These are phyloP conservation scores for Hysterangium stoloniferum DNA, from an alignment of 768 basidiomycete species.

Conservation along the genomic window DNA sequence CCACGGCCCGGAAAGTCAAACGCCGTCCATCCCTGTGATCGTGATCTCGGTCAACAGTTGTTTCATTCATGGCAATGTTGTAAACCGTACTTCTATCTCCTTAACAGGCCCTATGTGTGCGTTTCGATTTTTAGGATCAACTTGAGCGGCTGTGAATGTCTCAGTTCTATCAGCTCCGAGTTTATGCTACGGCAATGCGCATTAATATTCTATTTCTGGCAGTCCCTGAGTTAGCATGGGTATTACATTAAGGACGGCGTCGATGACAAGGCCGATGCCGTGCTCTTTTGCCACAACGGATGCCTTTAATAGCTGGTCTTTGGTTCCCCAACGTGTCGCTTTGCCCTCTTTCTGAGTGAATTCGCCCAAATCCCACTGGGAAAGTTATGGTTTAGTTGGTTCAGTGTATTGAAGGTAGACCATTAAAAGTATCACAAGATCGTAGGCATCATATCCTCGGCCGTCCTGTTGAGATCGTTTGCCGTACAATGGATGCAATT, in stretches of 20 bases:
- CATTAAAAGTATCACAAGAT: constrained; percentile 41
- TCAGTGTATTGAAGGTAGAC: not conserved
- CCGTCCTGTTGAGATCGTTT: constrained; percentile 42
- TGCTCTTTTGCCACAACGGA: constrained; percentile 58
- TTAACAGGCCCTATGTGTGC: constrained; percentile 48
- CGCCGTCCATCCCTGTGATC: constrained; percentile 73
- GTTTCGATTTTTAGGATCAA: constrained; percentile 60
- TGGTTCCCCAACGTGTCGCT: constrained; percentile 82
- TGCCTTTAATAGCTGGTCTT: constrained; percentile 66
- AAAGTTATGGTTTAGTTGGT: not conserved
- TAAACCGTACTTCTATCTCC: constrained; percentile 54
- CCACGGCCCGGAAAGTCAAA: constrained; percentile 78
- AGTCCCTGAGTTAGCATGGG: not conserved
- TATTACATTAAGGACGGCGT: constrained; percentile 80
- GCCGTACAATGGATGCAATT: too few relatives aligned
- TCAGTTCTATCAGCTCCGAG: constrained; percentile 77
- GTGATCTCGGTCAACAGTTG: constrained; percentile 7
- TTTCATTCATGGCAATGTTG: not conserved
- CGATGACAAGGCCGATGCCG: constrained; percentile 71
- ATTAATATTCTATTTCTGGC: not conserved
- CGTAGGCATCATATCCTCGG: constrained; percentile 81
- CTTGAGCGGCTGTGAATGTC: constrained; percentile 58
- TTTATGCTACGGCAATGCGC: constrained; percentile 50
- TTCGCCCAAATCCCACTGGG: constrained; percentile 82
- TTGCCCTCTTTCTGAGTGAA: constrained; percentile 68